A percentile compares a stretch with the other conserved stretches of the same genome.
phyloP scores from a whole-genome alignment of 768 basidiomycete genomes.

The Boletus speciosus region DNA sequence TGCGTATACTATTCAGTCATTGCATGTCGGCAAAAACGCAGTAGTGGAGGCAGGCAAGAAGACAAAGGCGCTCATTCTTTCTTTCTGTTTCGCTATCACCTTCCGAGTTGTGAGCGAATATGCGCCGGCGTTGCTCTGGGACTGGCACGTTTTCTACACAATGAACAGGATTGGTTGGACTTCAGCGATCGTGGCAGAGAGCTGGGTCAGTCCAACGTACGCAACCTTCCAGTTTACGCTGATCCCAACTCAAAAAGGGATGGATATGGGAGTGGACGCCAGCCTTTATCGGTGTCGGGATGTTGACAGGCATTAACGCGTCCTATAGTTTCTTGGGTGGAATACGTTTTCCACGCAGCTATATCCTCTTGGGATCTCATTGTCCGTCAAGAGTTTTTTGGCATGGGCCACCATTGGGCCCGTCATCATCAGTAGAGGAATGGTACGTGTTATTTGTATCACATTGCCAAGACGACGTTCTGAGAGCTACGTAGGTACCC shows the following conservation, averaged over 20 bases:
- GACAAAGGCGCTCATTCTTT: not conserved
- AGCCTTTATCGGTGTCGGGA: conserved; percentile 58
- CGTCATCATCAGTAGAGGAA: conserved; percentile 35
- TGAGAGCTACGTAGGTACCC: not conserved
- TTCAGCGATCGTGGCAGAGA: not conserved
- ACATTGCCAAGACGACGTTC: no score
- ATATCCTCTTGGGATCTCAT: not conserved
- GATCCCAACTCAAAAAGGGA: conserved; percentile 3
- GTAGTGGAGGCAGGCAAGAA: not conserved
- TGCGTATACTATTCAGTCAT: not conserved
- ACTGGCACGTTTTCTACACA: not conserved
- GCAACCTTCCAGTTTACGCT: not conserved
- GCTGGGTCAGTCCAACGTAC: not conserved
- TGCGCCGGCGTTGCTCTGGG: not conserved
- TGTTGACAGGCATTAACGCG: conserved; percentile 57
- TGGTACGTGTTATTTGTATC: not conserved
- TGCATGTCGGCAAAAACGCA: not conserved
- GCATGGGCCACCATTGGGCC: conserved; percentile 67
- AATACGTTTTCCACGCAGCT: conserved; percentile 28
- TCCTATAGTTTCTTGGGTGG: conserved; percentile 49
- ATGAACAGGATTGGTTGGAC: not conserved
- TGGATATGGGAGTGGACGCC: conserved; percentile 38
- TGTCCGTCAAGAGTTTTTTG: conserved; percentile 40
- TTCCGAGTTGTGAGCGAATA: not conserved
- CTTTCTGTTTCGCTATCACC: not conserved